Conservation (phyloP, 495 filamentous ascomycete genomes). For the Amphirosellinia nigrospora region DNA sequence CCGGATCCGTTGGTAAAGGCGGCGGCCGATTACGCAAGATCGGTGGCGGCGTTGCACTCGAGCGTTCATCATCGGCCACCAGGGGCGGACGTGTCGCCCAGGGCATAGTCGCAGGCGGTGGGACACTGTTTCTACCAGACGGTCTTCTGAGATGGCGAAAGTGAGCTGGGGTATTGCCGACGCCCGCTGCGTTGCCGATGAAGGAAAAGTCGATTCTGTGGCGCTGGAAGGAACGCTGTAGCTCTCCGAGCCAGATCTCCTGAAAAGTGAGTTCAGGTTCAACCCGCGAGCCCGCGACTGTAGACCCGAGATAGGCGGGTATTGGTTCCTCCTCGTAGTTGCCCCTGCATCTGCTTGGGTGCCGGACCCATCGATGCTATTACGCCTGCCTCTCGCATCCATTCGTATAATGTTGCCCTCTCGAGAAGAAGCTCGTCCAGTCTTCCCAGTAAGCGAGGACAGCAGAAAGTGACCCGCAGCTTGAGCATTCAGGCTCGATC, state of each 20-base stretch:
- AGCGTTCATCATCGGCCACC: slow-evolving; percentile 36
- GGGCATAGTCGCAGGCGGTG: slow-evolving; percentile 34
- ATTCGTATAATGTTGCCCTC: slow-evolving; percentile 17
- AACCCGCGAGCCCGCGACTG: slow-evolving; percentile 41
- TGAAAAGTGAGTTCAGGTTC: slow-evolving; percentile 47
- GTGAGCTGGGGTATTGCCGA: slow-evolving; percentile 23
- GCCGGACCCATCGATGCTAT: slow-evolving; percentile 43
- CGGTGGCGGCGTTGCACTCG: slow-evolving; percentile 53
- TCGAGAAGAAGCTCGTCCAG: slow-evolving; percentile 37
- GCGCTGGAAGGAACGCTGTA: slow-evolving; percentile 40
- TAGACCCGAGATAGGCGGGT: slow-evolving; percentile 52
- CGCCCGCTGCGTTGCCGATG: slow-evolving; percentile 14
- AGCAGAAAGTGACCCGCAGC: slow-evolving; percentile 34
- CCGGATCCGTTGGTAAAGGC: slow-evolving; percentile 30
- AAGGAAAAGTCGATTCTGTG: slow-evolving; percentile 42
- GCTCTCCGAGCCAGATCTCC: slow-evolving; percentile 40
- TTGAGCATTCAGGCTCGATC: slow-evolving; percentile 51
- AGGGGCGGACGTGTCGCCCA: slow-evolving; percentile 29
- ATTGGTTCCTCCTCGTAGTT: slow-evolving; percentile 48
- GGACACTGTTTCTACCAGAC: slow-evolving; percentile 36
- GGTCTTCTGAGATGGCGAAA: slow-evolving; percentile 21
- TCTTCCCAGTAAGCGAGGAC: slow-evolving; percentile 31
- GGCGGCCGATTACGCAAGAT: slow-evolving; percentile 48
- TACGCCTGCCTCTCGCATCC: slow-evolving; percentile 43
- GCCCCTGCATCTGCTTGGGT: slow-evolving; percentile 17